Percentiles rank a stretch among this genome's conserved stretches.
These are phyloP conservation scores for Macadamia tetraphylla DNA, from an alignment of 164 flowering plant genomes.

Conservation along the genomic window DNA sequence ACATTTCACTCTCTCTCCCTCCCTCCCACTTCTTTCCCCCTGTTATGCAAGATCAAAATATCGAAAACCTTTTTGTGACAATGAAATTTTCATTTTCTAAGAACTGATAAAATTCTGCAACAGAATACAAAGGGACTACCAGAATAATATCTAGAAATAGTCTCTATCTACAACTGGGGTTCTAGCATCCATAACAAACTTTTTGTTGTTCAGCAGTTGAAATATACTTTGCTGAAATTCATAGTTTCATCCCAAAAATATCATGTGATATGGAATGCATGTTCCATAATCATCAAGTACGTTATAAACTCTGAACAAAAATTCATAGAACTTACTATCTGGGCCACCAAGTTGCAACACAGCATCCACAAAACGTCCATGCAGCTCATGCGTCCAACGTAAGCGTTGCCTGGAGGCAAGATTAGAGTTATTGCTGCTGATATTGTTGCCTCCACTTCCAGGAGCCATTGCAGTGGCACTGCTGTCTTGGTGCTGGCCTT, in stretches of 20 bases:
- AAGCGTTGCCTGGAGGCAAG: constrained; percentile 76
- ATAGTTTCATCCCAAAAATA: background rate
- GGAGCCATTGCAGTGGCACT: constrained; percentile 33
- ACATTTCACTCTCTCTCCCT: too few species aligned
- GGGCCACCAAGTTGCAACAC: constrained; percentile 96
- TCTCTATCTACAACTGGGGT: too few species aligned
- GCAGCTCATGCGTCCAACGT: constrained; percentile 95
- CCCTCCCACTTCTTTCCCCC: too few species aligned
- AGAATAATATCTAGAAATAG: too few species aligned
- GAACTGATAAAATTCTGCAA: background rate
- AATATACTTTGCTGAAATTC: too few species aligned
- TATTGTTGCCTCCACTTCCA: constrained; percentile 36
- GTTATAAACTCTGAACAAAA: background rate
- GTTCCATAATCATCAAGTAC: constrained; percentile 1
- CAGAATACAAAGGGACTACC: background rate
- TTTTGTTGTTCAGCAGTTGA: too few species aligned
- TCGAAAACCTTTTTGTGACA: too few species aligned
- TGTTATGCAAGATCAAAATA: background rate
- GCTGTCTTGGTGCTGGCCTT: constrained; percentile 33
- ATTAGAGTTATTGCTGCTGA: constrained; percentile 37
- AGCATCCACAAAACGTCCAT: constrained; percentile 92
- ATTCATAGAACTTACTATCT: constrained; percentile 53
- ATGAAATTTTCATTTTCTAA: background rate
- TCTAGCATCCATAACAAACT: too few species aligned
- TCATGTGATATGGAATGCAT: background rate